Base-by-base conservation (phyloP, 1,284 basidiomycete species). In the Fomes fomentarius region DNA sequence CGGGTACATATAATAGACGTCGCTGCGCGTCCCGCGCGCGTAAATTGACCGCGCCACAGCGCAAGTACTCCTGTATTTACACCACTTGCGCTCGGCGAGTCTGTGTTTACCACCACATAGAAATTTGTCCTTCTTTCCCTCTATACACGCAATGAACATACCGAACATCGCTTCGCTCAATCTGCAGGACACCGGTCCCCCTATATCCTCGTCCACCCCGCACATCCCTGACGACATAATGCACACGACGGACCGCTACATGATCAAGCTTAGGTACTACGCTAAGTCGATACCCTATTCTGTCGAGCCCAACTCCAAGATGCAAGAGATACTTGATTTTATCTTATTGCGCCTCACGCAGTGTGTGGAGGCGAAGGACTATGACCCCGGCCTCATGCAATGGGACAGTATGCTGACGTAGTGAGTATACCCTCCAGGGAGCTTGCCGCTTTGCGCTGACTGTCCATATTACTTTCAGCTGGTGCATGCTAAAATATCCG, bases 401-500 rank as follows among this genome's bases (percentile, higher is more conserved):
- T 93, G 89, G 90, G 87, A 91, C 64, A 84, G 81, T 60, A 87
- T 90, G 78, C 69, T 93, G 47, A 79, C 78, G 49, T 87, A 91
- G 86, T 92, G 72, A 67, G 50, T n/a, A n/a, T 52, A 31, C 41
- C 47, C 57, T 56, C 54, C 49, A 45, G 54, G 38, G 44, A 46
- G 47, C 50, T 37, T 54, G 41, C 37, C 54, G 43, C 43, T 45
- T 48, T 52, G 64, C 51, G 34, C 66, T 59, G 43, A 51, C 53
- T 24, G 31, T 28, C 34, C 33, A 48, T 52, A 10, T 39, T 11
- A 1, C 38, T 39, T 6, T 17, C 62, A 93, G 90, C 69, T 94
- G 92, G 91, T 72, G 74, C 44, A 87, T 85, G 75, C 81, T 94
- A 69, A 91, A 91, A 63, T 94, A 94, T 67, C 92, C 91, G 14